Base-by-base conservation (phyloP, 1,139 yeast species). In the Wickerhamiella infanticola region DNA sequence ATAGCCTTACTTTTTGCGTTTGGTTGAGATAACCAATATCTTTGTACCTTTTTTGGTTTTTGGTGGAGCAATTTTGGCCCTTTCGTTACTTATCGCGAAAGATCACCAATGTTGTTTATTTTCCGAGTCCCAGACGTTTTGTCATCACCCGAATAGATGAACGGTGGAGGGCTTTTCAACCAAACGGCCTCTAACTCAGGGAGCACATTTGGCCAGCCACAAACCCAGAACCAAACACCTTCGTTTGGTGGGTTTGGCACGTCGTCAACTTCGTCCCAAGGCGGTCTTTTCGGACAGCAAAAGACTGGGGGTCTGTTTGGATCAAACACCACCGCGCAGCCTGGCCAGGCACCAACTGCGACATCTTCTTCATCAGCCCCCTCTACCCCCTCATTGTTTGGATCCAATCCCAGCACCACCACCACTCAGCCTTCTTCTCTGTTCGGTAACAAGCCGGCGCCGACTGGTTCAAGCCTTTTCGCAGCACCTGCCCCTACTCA, bases 271-370 rank as follows among this genome's bases (percentile, higher is more conserved):
- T 1, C 45, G 25, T 38, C 56, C 4, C 40, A 46, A n/a, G 49
- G 50, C 35, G 51, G 55, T 9, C 39, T 51, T 38, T 53, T 51
- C 47, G 54, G 53, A 37, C 50, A 48, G 43, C 46, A 44, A 40
- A 40, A 40, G 43, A 29, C 43, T 9, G 44, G 58, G 18, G 53
- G 55, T 4, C 45, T 50, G 39, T 57, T 51, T 50, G 58, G 58
- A 8, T 25, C 46, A 13, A 39, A 39, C 25, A 44, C 44, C 39
- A 40, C 42, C 40, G 29, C 41, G 24, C 33, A 29, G 33, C 33
- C 33, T 29, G 33, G 33, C 33, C 9, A 18, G 18, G 18, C 18
- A 18, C 18, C 33, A 7, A 29, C 7, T 2, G 11, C 33, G 9
- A 7, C 33, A 11, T 7, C 9, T 29, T 29, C 33, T 2, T 7